Evolutionary conservation across 2,329 filamentous ascomycete species (phyloP), one percentile per base, ranked within the genome.

Genomic region (Stagonosporopsis cucurbitacearum): DNA sequence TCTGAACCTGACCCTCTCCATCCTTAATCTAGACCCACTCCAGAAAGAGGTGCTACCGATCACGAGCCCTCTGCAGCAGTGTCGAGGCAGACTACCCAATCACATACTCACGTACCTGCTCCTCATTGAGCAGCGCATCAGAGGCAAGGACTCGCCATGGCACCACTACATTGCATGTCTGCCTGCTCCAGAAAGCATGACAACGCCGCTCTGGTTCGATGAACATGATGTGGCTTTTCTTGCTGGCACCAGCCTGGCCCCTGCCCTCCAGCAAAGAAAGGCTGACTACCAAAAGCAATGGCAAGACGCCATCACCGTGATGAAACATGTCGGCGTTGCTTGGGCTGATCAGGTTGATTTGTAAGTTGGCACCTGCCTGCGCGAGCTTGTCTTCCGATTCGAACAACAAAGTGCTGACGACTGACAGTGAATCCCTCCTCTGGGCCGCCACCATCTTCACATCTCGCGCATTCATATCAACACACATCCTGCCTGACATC

Each of bases 381-480:
- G n/a, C n/a, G n/a, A n/a, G n/a, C n/a, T n/a, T n/a, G n/a, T n/a
- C n/a, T n/a, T n/a, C n/a, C n/a, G n/a, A n/a, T 11, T 6, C 23
- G 28, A 32, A 41, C 40, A 30, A 23, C 50, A 28, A 17, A 40
- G 42, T 28, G 57, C 69, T 71, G 53, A 70, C 59, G 9, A 22
- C 4, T 39, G 36, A 17, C 67, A 83, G 81, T 77, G 69, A 79
- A 36, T 73, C 79, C 13, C 81, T 78, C 58, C 66, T 75, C 36
- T 83, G 81, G 79, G 79, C 81, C n/a, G 76, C 80, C 15, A 81
- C 80, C 5, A 79, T 83, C 20, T 81, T 79, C 63, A 79, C 79
- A 4, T 83, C 81, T 4, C 78, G 82, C 28, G 78, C 79, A 15
- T 83, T 84, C 62, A 78, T 79, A 15, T 82, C 80, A 20, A 70